Conservation (phyloP, 352 stramenopile species). For the Globisporangium emineosum region DNA sequence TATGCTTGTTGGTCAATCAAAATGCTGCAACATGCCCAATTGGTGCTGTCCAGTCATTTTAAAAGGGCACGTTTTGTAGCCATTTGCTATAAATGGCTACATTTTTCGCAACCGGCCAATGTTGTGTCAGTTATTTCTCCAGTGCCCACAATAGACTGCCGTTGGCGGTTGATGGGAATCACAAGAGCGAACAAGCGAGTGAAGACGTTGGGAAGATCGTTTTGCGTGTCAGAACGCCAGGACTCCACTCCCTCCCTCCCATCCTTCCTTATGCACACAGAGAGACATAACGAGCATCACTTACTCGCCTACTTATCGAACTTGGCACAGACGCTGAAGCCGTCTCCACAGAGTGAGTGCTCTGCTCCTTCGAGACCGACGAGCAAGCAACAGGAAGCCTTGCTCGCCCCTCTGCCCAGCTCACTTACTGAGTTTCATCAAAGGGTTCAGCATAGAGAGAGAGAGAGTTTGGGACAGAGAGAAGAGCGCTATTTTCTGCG, state of each 20-base stretch:
- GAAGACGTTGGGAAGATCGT: constrained; percentile 8
- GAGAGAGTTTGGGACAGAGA: background rate
- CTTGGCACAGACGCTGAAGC: constrained; percentile 8
- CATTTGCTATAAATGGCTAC: constrained; percentile 7
- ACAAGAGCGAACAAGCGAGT: background rate
- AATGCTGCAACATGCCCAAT: background rate
- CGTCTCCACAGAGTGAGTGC: background rate
- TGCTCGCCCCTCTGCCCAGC: background rate
- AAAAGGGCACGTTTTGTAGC: background rate
- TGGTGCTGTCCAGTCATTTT: background rate
- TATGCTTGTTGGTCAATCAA: background rate
- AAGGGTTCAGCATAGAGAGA: background rate
- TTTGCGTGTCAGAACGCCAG: constrained; percentile 9
- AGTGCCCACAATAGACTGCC: background rate
- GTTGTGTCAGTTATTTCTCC: background rate
- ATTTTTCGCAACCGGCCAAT: background rate
- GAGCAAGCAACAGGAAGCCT: background rate
- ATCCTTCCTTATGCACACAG: background rate
- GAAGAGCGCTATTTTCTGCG: background rate
- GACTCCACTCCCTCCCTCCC: too few relatives aligned
- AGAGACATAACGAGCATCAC: background rate
- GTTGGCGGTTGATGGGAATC: background rate
- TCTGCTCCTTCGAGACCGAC: background rate
- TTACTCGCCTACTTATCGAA: background rate
- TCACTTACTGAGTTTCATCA: constrained; percentile 2